A percentile compares a stretch with the other conserved stretches of the same genome.
Conservation (phyloP, 106 monocot genomes). For the Alisma plantagoaquatica region DNA sequence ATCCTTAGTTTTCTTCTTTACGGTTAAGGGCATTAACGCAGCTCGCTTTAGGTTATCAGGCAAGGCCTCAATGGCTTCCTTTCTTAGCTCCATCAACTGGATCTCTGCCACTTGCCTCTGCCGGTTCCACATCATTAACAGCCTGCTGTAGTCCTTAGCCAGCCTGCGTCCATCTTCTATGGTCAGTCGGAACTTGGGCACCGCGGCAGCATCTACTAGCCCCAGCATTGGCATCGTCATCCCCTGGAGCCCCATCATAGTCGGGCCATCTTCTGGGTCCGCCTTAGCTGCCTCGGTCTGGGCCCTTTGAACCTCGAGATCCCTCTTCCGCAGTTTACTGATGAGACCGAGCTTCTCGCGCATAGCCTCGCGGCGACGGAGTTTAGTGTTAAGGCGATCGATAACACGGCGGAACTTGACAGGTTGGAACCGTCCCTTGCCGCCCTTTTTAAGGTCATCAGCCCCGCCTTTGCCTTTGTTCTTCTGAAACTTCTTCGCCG, state of each 20-base stretch:
- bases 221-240: slow-evolving; percentile 55
- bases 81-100: slow-evolving; percentile 53
- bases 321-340: slow-evolving; percentile 65
- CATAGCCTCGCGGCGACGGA: slow-evolving; percentile 60
- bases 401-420: slow-evolving; percentile 31
- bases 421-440: slow-evolving; percentile 13
- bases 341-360: slow-evolving; percentile 86
- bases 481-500: slow-evolving; percentile 66
- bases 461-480: slow-evolving; percentile 16
- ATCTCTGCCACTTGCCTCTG: slow-evolving; percentile 65
- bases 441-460: background rate
- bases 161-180: slow-evolving; percentile 82
- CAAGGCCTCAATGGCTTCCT: slow-evolving; percentile 81
- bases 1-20: slow-evolving; percentile 2
- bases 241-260: slow-evolving; percentile 62
- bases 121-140: slow-evolving; percentile 75
- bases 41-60: slow-evolving; percentile 62
- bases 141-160: slow-evolving; percentile 83
- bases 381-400: slow-evolving; percentile 48
- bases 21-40: slow-evolving; percentile 42
- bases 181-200: slow-evolving; percentile 67
- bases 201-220: slow-evolving; percentile 57
- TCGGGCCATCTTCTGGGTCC: slow-evolving; percentile 10
- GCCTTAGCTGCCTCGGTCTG: slow-evolving; percentile 9
- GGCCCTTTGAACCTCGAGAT: slow-evolving; percentile 37